Evolutionary conservation across 805 yeast species (phyloP), one percentile per base, ranked within the genome.

Genomic region (Lipomyces sp.): DNA sequence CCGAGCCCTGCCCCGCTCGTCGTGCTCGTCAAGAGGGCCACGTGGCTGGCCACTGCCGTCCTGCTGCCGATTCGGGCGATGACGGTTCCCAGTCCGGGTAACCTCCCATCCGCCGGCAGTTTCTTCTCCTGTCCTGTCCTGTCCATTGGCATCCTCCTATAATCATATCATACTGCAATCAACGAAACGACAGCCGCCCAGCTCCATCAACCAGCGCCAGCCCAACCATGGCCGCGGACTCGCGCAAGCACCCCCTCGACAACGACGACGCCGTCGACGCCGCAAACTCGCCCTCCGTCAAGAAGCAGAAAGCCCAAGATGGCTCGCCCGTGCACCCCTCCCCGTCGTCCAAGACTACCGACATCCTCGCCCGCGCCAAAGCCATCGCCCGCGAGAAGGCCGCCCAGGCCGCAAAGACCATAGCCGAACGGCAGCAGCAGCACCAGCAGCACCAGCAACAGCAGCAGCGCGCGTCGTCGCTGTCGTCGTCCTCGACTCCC

Each of bases 321-420:
- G 54, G 57, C n/a, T 45, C 54, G 13, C 48, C 51, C 7, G 39
- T 40, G 6, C 39, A 45, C 8, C 44, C 49, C 5, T 18, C 51
- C 24, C 4, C 40, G 6, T 32, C 42, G n/a, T 19, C 40, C 16
- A 34, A 34, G 4, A 39, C 49, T 19, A 47, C 26, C 38, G 58
- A 55, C 26, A 37, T 46, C 24, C 34, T 49, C 22, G 56, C 48
- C 19, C 18, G 35, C 14, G 58, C 58, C 3, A 39, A 36, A 41
- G 57, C 60, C 13, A 40, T 49, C 21, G 48, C 61, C 16, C 43
- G 57, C 18, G 56, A 48, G 11, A 53, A 52, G 49, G 60, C 55
- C 16, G 44, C 45, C 11, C 39, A 45, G 21, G 51, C 52, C 4
- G 51, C 60, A 11, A 31, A 36, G 43, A 45, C 36, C 26, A 22